These are phyloP conservation scores for Colletotrichum melonis DNA, from an alignment of 2,329 filamentous ascomycete species.

Conservation along the genomic window DNA sequence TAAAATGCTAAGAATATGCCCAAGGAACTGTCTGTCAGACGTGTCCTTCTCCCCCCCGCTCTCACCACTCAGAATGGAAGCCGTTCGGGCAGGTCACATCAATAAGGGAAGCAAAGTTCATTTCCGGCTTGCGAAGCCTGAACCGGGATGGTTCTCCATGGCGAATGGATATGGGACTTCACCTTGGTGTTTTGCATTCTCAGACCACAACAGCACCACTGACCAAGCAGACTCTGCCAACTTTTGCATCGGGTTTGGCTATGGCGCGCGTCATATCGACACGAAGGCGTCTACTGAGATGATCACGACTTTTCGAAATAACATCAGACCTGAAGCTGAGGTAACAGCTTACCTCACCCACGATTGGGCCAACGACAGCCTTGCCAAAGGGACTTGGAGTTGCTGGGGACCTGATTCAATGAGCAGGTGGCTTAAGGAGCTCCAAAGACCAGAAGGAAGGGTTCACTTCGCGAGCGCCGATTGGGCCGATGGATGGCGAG, in stretches of 20 bases:
- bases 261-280: background rate
- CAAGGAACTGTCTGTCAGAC: background rate
- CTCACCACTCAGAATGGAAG: background rate
- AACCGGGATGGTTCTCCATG: background rate
- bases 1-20: background rate
- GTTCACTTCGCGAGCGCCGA: background rate
- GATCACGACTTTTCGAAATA: background rate
- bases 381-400: background rate
- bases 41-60: background rate
- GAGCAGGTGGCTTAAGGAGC: background rate
- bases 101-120: too few species aligned
- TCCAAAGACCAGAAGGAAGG: background rate
- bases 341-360: background rate
- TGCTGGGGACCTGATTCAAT: background rate
- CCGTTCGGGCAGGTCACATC: too few species aligned
- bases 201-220: background rate
- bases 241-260: background rate
- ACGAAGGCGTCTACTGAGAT: background rate
- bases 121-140: too few species aligned
- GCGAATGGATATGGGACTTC: background rate
- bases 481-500: background rate
- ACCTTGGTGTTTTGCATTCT: background rate
- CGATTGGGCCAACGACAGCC: background rate
- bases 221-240: background rate
- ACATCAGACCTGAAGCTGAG: background rate